Base-by-base conservation (phyloP, 345 rosid genomes). In the Aegle marmelos region DNA sequence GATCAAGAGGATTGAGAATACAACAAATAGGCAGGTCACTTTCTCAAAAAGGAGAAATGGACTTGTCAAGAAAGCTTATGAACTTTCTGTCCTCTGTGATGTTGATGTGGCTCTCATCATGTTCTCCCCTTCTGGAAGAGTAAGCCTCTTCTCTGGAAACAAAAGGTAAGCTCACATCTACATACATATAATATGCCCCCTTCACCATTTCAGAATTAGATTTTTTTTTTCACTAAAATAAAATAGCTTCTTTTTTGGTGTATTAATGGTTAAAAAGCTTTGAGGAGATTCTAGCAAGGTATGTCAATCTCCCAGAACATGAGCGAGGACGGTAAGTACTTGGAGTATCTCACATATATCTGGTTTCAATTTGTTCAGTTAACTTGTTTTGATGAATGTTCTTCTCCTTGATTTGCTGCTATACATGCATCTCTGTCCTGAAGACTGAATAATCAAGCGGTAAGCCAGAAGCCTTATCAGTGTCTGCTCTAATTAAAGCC, bases 41-140 rank as follows among this genome's bases (percentile, higher is more conserved):
- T 89, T 87, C 76, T 91, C 85, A 0, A 79, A 82, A 82, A 74
- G 65, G 59, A 74, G 90, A 83, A 90, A 84, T 70, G 91, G 91
- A 8, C 72, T 90, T 28, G 63, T 90, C 70, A 88, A 90, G 68
- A 90, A 88, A 78, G 93, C 91, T 22, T 87, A 88, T 77, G 93
- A 90, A 73, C 85, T 90, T 68, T 85, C 91, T 41, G 85, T 88
- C 68, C 87, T 90, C 19, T 88, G 92, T 71, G 92, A 86, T 70
- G 86, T 89, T 73, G 92, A 88, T 80, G 84, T 89, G 16, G 94
- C 91, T 74, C 89, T 90, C 19, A 62, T 90, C 81, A 84, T 87
- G 90, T 90, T 90, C 78, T 88, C 91, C 13, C 91, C 94, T 7
- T 89, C 92, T 33, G 89, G 88, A 76, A 84, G 94, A 30, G 59